Percentiles rank a stretch among this genome's conserved stretches.
These are phyloP conservation scores for Delphinella strobiligena DNA, from an alignment of 2,329 filamentous ascomycete genomes.

Conservation along the genomic window DNA sequence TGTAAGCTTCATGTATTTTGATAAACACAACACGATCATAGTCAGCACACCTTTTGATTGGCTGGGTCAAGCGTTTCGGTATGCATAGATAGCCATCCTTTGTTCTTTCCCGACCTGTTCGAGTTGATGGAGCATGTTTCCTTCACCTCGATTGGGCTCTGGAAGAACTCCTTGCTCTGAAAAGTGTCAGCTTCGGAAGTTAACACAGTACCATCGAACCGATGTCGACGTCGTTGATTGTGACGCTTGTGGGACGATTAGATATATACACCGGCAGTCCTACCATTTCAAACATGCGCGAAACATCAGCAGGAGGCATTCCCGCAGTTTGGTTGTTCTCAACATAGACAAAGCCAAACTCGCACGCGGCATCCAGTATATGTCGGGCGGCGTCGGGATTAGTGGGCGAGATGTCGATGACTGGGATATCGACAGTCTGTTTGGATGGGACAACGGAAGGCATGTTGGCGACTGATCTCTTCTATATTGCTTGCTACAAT, in stretches of 20 bases:
- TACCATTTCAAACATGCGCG: conserved; percentile 64
- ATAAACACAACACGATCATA: neutral
- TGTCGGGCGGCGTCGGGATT: conserved; percentile 49
- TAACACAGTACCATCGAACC: neutral
- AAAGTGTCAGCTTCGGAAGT: conserved; percentile 2
- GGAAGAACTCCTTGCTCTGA: conserved; percentile 49
- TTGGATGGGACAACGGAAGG: too few relatives aligned
- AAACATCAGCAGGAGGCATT: conserved; percentile 54
- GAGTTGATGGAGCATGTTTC: conserved; percentile 60
- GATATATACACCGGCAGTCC: conserved; percentile 11
- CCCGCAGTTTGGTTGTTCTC: conserved; percentile 50
- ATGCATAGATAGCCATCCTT: conserved; percentile 81
- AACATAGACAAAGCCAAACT: conserved; percentile 84
- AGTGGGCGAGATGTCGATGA: conserved; percentile 66
- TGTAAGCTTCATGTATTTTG: conserved; percentile 1
- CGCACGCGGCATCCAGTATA: conserved; percentile 66
- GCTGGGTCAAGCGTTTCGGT: conserved; percentile 78
- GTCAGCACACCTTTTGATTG: conserved; percentile 58
- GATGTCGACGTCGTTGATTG: neutral
- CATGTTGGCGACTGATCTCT: neutral
- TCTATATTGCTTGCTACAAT: neutral
- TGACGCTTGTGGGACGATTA: neutral
- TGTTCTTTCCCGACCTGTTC: conserved; percentile 51
- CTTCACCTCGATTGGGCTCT: conserved; percentile 59
- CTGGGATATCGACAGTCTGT: conserved; percentile 44